Evolutionary conservation across 176 grass and related monocot species (phyloP).

Genomic region (Pontederia paniculata): DNA sequence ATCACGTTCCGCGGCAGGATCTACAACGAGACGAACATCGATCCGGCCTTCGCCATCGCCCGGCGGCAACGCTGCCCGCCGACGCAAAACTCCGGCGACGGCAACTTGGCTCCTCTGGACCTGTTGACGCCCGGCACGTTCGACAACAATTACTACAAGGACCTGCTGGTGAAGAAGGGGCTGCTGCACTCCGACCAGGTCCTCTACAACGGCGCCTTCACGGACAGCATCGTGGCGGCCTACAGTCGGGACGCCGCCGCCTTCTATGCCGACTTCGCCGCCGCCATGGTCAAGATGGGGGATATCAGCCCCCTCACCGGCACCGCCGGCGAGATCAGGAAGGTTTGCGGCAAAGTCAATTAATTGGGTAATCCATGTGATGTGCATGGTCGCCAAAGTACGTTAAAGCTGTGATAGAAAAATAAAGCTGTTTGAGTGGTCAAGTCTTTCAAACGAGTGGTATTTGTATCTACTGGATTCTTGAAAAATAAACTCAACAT

Average conservation of each 20-base stretch:
- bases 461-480: too few relatives aligned
- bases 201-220: background rate
- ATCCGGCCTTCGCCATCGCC: background rate
- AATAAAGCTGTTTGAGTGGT: too few relatives aligned
- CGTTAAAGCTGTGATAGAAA: too few relatives aligned
- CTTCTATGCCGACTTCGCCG: background rate
- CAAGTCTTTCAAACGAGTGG: too few relatives aligned
- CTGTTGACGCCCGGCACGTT: background rate
- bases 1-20: background rate
- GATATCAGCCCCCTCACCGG: background rate
- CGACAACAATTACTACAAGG: slow-evolving; percentile 1
- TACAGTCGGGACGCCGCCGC: background rate
- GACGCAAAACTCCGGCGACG: background rate
- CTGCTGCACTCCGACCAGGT: slow-evolving; percentile 6
- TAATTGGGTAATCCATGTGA: background rate
- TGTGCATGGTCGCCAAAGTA: too few relatives aligned
- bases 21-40: background rate
- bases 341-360: background rate
- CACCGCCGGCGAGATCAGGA: slow-evolving; percentile 5
- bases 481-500: too few relatives aligned
- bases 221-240: background rate
- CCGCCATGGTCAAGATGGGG: background rate
- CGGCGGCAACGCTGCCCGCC: background rate
- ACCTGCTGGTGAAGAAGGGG: background rate
- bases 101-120: background rate